Conservation (phyloP, 1,139 yeast genomes). For the Yarrowia galli region DNA sequence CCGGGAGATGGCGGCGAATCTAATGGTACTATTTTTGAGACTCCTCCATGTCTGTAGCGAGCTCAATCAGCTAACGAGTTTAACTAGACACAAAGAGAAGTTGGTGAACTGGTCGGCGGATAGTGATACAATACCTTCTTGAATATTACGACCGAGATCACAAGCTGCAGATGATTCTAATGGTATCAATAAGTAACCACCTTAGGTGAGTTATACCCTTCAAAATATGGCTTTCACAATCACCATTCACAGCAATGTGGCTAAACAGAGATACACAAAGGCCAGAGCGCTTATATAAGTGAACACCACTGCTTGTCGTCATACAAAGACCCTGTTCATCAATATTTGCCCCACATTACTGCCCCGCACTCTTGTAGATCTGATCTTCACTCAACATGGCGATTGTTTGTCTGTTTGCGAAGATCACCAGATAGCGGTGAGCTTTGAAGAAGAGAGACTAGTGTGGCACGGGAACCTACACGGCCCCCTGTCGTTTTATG, state of each 20-base stretch:
- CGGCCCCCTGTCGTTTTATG: background rate
- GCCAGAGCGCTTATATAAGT: background rate
- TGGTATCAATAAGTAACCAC: background rate
- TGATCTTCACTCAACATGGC: background rate
- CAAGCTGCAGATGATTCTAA: background rate
- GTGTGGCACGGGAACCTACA: background rate
- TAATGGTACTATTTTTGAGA: background rate
- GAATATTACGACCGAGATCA: background rate
- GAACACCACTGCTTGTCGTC: background rate
- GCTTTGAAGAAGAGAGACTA: no score
- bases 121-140: background rate
- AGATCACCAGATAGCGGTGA: background rate
- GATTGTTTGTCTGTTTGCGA: no score
- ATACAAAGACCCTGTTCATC: constrained; percentile 16
- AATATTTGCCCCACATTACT: background rate
- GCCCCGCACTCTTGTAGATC: constrained; percentile 21
- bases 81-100: background rate
- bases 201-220: no score
- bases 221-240: no score
- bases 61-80: background rate
- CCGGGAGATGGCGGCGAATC: background rate
- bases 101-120: background rate
- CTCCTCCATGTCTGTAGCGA: background rate
- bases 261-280: background rate
- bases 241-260: background rate